Percentiles rank a stretch among this genome's conserved stretches.
Conservation (phyloP, 306 rosid species). For the Casuarina cunninghamiana region DNA sequence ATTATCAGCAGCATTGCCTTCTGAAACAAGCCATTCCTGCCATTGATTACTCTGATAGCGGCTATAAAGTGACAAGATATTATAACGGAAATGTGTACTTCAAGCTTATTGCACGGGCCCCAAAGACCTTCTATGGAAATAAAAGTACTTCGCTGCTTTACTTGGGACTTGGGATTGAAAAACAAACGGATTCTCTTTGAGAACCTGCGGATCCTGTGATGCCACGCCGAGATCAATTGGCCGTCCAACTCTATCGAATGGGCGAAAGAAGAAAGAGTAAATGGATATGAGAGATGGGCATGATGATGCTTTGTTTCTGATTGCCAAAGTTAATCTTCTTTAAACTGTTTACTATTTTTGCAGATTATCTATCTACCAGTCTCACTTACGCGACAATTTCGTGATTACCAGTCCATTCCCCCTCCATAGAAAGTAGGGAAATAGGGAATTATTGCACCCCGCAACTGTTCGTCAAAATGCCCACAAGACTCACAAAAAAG, state of each 20-base stretch:
- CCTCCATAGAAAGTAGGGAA: not conserved
- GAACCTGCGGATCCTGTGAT: not conserved
- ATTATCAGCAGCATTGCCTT: too few species aligned
- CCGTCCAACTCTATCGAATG: not conserved
- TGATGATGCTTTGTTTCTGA: not conserved
- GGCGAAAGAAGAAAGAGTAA: not conserved
- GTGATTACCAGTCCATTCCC: not conserved
- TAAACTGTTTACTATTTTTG: too few species aligned
- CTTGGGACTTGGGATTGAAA: not conserved
- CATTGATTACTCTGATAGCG: too few species aligned
- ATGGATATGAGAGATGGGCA: not conserved
- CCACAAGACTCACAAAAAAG: not conserved
- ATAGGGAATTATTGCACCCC: not conserved
- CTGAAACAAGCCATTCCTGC: too few species aligned
- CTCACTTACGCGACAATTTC: too few species aligned
- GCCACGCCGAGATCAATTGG: not conserved
- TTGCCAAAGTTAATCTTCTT: too few species aligned
- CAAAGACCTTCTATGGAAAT: too few species aligned
- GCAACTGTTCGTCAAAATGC: conserved; percentile 22
- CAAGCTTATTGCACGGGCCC: too few species aligned
- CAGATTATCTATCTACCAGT: too few species aligned
- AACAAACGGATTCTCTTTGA: not conserved
- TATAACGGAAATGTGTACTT: too few species aligned
- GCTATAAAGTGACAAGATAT: too few species aligned
- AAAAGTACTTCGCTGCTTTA: not conserved